Base-by-base conservation (phyloP, 768 basidiomycete species). In the Strobilomyces confusus region DNA sequence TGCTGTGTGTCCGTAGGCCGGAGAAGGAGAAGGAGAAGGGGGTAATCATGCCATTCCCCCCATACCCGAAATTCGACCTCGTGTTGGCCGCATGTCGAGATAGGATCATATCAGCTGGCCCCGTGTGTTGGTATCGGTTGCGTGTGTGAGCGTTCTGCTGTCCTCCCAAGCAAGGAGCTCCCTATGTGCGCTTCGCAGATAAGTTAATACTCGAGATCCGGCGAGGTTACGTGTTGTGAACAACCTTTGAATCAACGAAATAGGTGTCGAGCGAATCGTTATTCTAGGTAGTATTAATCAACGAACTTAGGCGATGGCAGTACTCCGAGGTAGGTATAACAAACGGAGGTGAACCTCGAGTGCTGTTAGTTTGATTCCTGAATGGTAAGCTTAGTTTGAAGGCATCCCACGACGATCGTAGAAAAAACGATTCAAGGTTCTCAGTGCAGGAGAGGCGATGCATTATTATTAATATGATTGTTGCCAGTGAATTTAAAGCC, bases 1-100 rank as follows among this genome's bases (percentile, higher is more conserved):
- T 36, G 12, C 37, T 29, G 37, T 46, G 41, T 48, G 44, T 36
- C n/a, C 37, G 26, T 29, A 44, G 44, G 42, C 54, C 51, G 44
- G 52, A 32, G 34, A 49, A 29, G 5, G 26, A 26, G 26, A 4
- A 26, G n/a, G n/a, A n/a, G n/a, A n/a, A n/a, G 4, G 36, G 25
- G 15, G n/a, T 26, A 14, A 49, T 20, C 32, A 9, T 30, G 44
- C 29, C 44, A 29, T 29, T 25, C 44, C 48, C 20, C 22, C 40
- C 54, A 32, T 49, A 51, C 41, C 49, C 46, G 57, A 59, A 48
- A 55, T 56, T 56, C 33, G 58, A 52, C 65, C 62, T 60, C 67
- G 56, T 67, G 67, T 47, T 32, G 23, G 22, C 52, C 64, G 51
- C 64, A 62, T 67, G 64, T 56, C 29, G 9, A 36, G 56, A 61